Percentiles rank a stretch among this genome's conserved stretches.
Conservation (phyloP, 2,329 filamentous ascomycete species). For the Chaetothyriales sp. region DNA sequence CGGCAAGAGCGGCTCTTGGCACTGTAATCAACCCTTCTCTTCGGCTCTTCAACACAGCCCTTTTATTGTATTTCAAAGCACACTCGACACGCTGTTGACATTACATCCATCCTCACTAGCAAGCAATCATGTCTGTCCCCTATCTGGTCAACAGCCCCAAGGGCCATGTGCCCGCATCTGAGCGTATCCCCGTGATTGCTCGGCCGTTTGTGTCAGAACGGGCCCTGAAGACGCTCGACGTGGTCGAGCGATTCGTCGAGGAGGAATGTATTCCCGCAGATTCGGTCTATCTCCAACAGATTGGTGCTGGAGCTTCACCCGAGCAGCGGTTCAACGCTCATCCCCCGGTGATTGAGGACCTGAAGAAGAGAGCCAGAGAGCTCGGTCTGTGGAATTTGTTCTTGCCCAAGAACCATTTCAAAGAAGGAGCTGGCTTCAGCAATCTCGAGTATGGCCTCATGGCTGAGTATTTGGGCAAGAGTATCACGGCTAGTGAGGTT, state of each 20-base stretch:
- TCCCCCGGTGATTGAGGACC: constrained; percentile 68
- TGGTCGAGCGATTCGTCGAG: constrained; percentile 90
- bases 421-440: constrained; percentile 68
- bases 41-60: background rate
- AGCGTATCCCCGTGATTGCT: constrained; percentile 43
- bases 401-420: constrained; percentile 85
- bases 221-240: constrained; percentile 68
- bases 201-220: constrained; percentile 60
- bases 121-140: constrained; percentile 15
- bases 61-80: background rate
- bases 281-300: constrained; percentile 60
- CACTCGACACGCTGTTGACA: background rate
- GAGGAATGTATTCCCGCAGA: constrained; percentile 88
- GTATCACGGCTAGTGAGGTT: constrained; percentile 59
- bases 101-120: background rate
- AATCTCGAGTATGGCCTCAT: constrained; percentile 96
- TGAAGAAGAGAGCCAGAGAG: constrained; percentile 69
- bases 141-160: constrained; percentile 15
- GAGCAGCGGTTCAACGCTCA: constrained; percentile 60
- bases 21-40: constrained; percentile 14
- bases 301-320: constrained; percentile 43
- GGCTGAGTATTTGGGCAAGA: constrained; percentile 88
- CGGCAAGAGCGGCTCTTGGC: constrained; percentile 2
- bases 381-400: constrained; percentile 98
- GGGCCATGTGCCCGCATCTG: constrained; percentile 33